Conservation (phyloP, 2,329 filamentous ascomycete genomes). For the Diaporthe batatas region DNA sequence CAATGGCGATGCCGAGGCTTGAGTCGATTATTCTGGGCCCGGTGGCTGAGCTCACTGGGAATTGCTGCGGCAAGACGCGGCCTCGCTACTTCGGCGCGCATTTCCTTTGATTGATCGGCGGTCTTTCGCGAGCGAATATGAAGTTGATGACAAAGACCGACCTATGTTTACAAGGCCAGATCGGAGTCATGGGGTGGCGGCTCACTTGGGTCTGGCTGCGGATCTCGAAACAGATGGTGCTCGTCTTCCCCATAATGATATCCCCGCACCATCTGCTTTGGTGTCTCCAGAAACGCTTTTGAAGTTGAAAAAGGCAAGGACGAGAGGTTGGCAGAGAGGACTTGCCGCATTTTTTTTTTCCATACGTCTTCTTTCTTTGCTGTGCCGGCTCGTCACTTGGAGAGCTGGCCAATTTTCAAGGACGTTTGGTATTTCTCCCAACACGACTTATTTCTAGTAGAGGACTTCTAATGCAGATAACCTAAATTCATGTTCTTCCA, state of each 20-base stretch:
- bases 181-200: slow-evolving; percentile 34
- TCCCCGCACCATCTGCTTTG: slow-evolving; percentile 39
- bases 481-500: slow-evolving; percentile 56
- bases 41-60: slow-evolving; percentile 32
- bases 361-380: slow-evolving; percentile 48
- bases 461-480: slow-evolving; percentile 75
- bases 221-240: slow-evolving; percentile 35
- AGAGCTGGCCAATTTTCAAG: slow-evolving; percentile 39
- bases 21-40: slow-evolving; percentile 46
- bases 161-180: slow-evolving; percentile 34
- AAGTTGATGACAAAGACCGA: slow-evolving; percentile 36
- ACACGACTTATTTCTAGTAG: slow-evolving; percentile 61
- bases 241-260: slow-evolving; percentile 43
- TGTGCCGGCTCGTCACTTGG: slow-evolving; percentile 41
- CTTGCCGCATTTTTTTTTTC: slow-evolving; percentile 44
- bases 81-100: slow-evolving; percentile 35
- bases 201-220: slow-evolving; percentile 31
- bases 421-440: slow-evolving; percentile 56
- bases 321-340: slow-evolving; percentile 36
- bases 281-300: slow-evolving; percentile 44
- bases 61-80: slow-evolving; percentile 37
- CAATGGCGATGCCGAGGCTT: slow-evolving; percentile 68
- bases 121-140: slow-evolving; percentile 32
- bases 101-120: slow-evolving; percentile 36
- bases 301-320: slow-evolving; percentile 39